Evolutionary conservation across 305 asterid species (phyloP).

Genomic region (Fraxinus xanthoxyloides): DNA sequence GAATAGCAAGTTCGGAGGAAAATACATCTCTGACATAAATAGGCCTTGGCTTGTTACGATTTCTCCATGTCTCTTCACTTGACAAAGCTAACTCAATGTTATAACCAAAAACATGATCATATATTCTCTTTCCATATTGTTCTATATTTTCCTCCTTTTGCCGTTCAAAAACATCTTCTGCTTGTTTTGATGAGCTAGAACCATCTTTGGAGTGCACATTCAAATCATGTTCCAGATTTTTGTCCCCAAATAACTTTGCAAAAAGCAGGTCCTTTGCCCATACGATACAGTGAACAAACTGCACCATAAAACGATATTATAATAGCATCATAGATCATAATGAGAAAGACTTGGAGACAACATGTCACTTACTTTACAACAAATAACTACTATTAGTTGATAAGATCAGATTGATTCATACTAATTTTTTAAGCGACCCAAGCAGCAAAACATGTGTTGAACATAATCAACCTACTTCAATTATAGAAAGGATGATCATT

Average conservation of each 20-base stretch:
- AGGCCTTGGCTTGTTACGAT: conserved; percentile 85
- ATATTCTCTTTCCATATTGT: conserved; percentile 83
- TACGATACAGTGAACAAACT: conserved; percentile 98
- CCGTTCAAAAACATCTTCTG: conserved; percentile 73
- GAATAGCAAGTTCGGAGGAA: conserved; percentile 41
- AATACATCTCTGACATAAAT: conserved; percentile 64
- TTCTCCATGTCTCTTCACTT: conserved; percentile 92
- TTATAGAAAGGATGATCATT: neutral
- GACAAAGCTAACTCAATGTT: conserved; percentile 87
- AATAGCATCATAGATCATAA: conserved; percentile 11
- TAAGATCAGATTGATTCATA: neutral
- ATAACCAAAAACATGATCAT: conserved; percentile 93
- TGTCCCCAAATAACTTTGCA: conserved; percentile 92
- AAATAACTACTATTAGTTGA: conserved; percentile 7
- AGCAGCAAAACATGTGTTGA: conserved; percentile 7
- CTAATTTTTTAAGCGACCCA: conserved; percentile 3
- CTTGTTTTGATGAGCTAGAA: conserved; percentile 61
- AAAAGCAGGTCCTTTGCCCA: conserved; percentile 99
- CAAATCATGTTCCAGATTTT: conserved; percentile 85
- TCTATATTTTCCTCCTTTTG: conserved; percentile 65
- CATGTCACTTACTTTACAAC: neutral
- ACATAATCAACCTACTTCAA: neutral
- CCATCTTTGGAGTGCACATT: conserved; percentile 81
- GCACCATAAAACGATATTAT: conserved; percentile 33
- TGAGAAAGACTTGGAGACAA: conserved; percentile 1